Conservation (phyloP, 768 basidiomycete genomes). For the Pseudohyphozyma bogoriensis region DNA sequence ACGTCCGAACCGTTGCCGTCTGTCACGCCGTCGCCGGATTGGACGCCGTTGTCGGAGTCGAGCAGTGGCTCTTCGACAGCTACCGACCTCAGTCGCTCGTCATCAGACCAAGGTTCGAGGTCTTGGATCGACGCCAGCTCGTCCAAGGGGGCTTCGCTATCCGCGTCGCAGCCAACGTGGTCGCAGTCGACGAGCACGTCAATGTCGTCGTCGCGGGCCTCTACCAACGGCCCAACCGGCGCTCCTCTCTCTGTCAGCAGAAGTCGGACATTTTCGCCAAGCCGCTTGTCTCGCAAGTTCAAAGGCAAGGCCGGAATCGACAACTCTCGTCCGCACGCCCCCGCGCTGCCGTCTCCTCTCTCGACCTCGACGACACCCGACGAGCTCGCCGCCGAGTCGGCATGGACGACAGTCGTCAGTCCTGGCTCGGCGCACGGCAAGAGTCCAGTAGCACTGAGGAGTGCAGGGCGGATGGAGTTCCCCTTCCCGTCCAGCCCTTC, state of each 20-base stretch:
- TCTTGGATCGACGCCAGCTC: too few species aligned
- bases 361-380: background rate
- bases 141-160: too few species aligned
- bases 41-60: too few species aligned
- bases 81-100: too few species aligned
- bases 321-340: background rate
- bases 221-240: too few species aligned
- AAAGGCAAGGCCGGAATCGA: background rate
- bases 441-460: background rate
- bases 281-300: background rate
- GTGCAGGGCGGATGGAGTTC: background rate
- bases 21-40: too few species aligned
- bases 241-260: too few species aligned
- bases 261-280: background rate
- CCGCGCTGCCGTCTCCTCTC: background rate
- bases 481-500: background rate
- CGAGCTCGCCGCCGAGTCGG: background rate
- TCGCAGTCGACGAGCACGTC: background rate
- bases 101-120: too few species aligned
- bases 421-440: too few species aligned
- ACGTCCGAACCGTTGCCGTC: too few species aligned
- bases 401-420: background rate
- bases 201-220: background rate
- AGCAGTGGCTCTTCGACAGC: too few species aligned
- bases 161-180: background rate